A percentile compares a stretch with the other conserved stretches of the same genome.
Conservation (phyloP, 306 rosid species). For the Citrullus amarus region DNA sequence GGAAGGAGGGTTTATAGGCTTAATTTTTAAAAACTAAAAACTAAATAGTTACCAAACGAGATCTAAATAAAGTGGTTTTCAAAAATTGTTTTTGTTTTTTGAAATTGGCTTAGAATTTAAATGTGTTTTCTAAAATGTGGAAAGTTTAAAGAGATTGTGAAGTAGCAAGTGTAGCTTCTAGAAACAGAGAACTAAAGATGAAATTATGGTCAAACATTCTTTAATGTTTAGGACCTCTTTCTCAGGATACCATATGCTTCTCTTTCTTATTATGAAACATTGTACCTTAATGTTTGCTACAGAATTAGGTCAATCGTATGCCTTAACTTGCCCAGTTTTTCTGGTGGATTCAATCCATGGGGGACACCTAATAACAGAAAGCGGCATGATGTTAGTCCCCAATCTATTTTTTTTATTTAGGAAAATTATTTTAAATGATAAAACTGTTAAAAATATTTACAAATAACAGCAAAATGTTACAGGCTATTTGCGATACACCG, state of each 20-base stretch:
- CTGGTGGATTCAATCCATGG: slow-evolving; percentile 97
- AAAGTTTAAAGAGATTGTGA: neutral
- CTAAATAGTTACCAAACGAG: too few relatives aligned
- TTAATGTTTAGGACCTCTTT: neutral
- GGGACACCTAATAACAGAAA: slow-evolving; percentile 57
- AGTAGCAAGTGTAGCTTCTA: neutral
- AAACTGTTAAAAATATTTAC: too few relatives aligned
- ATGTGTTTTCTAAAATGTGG: neutral
- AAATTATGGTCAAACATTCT: neutral
- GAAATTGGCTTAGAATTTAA: neutral
- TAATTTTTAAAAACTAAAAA: too few relatives aligned
- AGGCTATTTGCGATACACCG: too few relatives aligned
- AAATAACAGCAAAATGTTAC: too few relatives aligned
- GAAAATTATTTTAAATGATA: too few relatives aligned
- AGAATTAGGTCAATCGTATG: slow-evolving; percentile 87
- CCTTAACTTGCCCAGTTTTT: slow-evolving; percentile 96
- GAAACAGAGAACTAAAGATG: neutral
- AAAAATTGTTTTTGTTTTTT: neutral
- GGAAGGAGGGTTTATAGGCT: too few relatives aligned
- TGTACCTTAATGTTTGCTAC: slow-evolving; percentile 8
- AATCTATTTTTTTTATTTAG: neutral
- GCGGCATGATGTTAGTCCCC: slow-evolving; percentile 31
- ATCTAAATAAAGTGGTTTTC: neutral
- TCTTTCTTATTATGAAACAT: neutral
- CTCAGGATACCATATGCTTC: neutral